Evolutionary conservation across 75 land plant species (phyloP).

Genomic region (Selaginella tamariscina): DNA sequence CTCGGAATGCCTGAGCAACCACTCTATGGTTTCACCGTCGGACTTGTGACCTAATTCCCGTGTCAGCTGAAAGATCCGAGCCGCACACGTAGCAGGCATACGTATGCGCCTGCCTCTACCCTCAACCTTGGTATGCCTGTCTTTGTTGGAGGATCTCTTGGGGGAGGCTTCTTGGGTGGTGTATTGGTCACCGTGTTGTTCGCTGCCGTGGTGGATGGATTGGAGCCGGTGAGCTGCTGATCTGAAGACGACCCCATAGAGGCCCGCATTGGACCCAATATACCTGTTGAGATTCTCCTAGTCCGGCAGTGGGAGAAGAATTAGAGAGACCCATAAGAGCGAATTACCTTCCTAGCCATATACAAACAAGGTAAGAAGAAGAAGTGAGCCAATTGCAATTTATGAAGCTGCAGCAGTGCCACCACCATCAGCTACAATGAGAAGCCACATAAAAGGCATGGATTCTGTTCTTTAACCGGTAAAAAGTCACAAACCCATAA

Average conservation of each 20-base stretch:
- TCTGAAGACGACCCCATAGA: too few relatives aligned
- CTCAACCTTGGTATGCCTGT: conserved; percentile 85
- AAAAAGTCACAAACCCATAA: too few relatives aligned
- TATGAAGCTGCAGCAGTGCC: neutral
- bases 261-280: too few relatives aligned
- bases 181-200: too few relatives aligned
- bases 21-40: conserved; percentile 91
- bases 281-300: too few relatives aligned
- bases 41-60: conserved; percentile 88
- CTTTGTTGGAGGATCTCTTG: conserved; percentile 78
- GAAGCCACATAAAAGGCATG: neutral
- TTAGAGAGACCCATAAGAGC: too few relatives aligned
- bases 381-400: too few relatives aligned
- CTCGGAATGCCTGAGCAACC: conserved; percentile 88
- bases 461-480: too few relatives aligned
- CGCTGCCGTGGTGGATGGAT: neutral
- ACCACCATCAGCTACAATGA: neutral
- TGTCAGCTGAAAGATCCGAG: conserved; percentile 85
- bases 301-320: too few relatives aligned
- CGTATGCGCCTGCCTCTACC: conserved; percentile 82
- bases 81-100: conserved; percentile 91
- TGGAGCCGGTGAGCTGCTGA: too few relatives aligned
- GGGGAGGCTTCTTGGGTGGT: conserved; percentile 48
- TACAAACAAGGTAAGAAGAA: too few relatives aligned
- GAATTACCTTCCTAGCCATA: too few relatives aligned